Conservation (phyloP, 2,329 filamentous ascomycete species). For the Sclerotinia glacialis region DNA sequence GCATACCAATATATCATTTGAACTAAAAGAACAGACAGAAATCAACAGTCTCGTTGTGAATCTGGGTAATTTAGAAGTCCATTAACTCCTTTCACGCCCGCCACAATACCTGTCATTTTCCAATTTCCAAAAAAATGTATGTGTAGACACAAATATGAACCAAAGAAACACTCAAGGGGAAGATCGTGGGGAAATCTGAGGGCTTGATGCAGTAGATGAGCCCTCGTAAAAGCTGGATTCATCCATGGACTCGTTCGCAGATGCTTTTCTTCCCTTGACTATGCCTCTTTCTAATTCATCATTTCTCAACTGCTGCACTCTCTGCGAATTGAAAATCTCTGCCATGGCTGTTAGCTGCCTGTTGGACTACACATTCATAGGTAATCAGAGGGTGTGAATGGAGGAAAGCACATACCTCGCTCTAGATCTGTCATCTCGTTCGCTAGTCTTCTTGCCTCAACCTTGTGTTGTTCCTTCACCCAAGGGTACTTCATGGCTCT, state of each 20-base stretch:
- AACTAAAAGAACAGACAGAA: background rate
- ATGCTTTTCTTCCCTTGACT: background rate
- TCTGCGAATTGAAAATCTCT: background rate
- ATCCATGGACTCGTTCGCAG: background rate
- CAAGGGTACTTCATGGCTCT: constrained; percentile 22
- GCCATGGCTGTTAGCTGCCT: background rate
- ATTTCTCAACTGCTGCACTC: constrained; percentile 3
- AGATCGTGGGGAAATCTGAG: background rate
- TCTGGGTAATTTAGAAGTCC: background rate
- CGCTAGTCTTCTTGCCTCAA: constrained; percentile 16
- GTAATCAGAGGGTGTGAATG: background rate
- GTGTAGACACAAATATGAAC: background rate
- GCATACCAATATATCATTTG: background rate
- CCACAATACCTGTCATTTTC: background rate
- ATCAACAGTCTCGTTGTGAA: background rate
- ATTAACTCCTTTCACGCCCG: background rate
- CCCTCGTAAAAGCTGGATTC: constrained; percentile 3
- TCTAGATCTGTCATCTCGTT: background rate
- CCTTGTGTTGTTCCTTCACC: constrained; percentile 20
- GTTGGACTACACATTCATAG: background rate
- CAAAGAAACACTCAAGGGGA: background rate
- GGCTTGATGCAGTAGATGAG: constrained; percentile 2
- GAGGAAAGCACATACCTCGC: constrained; percentile 9
- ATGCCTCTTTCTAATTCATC: background rate
- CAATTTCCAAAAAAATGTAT: background rate